Base-by-base conservation (phyloP, 495 filamentous ascomycete genomes). In the Haplographium delicatum region DNA sequence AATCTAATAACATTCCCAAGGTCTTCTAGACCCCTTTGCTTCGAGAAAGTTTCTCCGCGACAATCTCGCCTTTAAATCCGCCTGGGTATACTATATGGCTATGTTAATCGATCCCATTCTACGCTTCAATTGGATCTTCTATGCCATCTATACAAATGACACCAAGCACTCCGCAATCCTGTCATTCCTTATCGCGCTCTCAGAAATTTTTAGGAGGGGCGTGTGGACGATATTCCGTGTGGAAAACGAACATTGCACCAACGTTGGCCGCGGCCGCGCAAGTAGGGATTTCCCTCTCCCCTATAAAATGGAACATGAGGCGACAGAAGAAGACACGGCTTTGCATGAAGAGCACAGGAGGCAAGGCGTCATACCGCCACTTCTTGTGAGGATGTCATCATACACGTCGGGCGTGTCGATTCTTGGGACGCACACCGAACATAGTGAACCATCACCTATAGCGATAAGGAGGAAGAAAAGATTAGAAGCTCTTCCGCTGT, bases 101-200 rank as follows among this genome's bases (percentile, higher is more conserved):
- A 94, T 96, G 80, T 59, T 85, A 2, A 20, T 91, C 27, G 88
- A 98, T 64, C 84, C 90, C 0, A 74, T 95, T 11, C 69, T 98
- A 0, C 83, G 93, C 23, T 96, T 95, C 66, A 86, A 86, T 57
- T 98, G 93, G 93, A 85, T 98, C 43, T 88, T 91, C 64, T 98
- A 95, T 68, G 83, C 85, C 59, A 87, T 96, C 45, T 94, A 84
- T 64, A 75, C 79, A 5, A 64, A 78, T 44, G 76, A 94, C 47
- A 66, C 83, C 18, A 90, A 95, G 62, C 89, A 96, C 64, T 86
- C 81, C 8, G 83, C 86, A 9, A 54, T 89, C 8, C 72, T 87
- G 22, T 85, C 82, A 23, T 96, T 96, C 65, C 38, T 85, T 3
- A 73, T 96, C 20, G 68, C 79, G 6, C 67, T 94, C 19, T 79